Conservation (phyloP, 345 rosid genomes). For the Populus pruinosa region DNA sequence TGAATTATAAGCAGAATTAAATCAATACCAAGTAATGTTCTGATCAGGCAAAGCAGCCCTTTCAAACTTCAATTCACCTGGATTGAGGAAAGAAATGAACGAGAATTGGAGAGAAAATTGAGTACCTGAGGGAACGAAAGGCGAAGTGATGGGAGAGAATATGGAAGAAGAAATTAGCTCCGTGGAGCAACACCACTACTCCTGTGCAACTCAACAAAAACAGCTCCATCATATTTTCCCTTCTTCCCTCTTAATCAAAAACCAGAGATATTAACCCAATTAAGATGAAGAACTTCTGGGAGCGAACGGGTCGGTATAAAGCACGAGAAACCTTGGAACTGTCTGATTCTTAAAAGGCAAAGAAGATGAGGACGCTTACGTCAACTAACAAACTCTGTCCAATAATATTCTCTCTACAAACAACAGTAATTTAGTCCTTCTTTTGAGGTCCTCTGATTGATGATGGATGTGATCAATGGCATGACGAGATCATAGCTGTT, state of each 20-base stretch:
- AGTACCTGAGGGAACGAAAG: conserved; percentile 52
- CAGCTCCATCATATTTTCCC: conserved; percentile 43
- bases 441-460: background rate
- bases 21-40: background rate
- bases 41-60: background rate
- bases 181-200: conserved; percentile 58
- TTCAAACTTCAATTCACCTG: background rate
- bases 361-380: too few species aligned
- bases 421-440: too few species aligned
- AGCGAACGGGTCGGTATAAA: too few species aligned
- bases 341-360: too few species aligned
- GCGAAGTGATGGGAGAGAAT: conserved; percentile 45
- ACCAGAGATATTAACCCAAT: background rate
- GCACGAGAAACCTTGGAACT: too few species aligned
- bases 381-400: too few species aligned
- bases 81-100: background rate
- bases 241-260: background rate
- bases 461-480: background rate
- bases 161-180: conserved; percentile 62
- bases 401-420: too few species aligned
- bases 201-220: conserved; percentile 54
- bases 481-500: too few species aligned
- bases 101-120: background rate
- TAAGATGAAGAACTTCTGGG: too few species aligned
- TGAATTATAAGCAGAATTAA: too few species aligned